A percentile compares a stretch with the other conserved stretches of the same genome.
Evolutionary conservation across 106 monocot genomes (phyloP).

Genomic region (Posidonia australis): DNA sequence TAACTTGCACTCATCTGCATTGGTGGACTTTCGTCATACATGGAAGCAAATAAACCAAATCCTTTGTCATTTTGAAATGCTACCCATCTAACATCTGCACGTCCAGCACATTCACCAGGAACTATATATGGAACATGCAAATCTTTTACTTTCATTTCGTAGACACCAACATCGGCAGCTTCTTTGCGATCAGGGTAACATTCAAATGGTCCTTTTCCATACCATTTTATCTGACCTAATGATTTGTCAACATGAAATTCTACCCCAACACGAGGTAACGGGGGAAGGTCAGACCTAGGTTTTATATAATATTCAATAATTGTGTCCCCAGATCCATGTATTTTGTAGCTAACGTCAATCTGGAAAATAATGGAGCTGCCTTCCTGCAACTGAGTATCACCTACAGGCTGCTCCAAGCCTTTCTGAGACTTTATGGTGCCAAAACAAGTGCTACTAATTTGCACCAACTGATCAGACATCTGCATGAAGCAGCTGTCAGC

Average conservation of each 20-base stretch:
- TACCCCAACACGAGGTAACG: constrained; percentile 81
- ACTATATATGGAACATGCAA: constrained; percentile 86
- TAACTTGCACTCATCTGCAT: constrained; percentile 97
- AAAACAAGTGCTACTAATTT: constrained; percentile 32
- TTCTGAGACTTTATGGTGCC: constrained; percentile 19
- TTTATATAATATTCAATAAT: constrained; percentile 50
- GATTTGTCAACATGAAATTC: constrained; percentile 47
- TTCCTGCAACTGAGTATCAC: neutral
- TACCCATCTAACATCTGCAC: constrained; percentile 88
- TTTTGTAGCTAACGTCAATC: constrained; percentile 37
- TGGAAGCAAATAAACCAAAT: constrained; percentile 67
- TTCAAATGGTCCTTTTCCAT: constrained; percentile 93
- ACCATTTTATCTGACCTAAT: constrained; percentile 63
- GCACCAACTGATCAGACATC: constrained; percentile 31
- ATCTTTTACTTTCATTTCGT: constrained; percentile 54
- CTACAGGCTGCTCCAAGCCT: neutral
- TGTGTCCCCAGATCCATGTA: constrained; percentile 66
- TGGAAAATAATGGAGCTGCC: constrained; percentile 15
- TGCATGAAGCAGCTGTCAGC: constrained; percentile 35
- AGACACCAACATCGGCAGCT: constrained; percentile 70
- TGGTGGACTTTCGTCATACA: constrained; percentile 50
- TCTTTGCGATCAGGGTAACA: constrained; percentile 95
- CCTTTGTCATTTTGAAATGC: constrained; percentile 42
- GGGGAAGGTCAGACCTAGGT: constrained; percentile 65
- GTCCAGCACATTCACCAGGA: constrained; percentile 68